Conservation (phyloP, 1,284 basidiomycete species). For the Porogramme epimiltina region DNA sequence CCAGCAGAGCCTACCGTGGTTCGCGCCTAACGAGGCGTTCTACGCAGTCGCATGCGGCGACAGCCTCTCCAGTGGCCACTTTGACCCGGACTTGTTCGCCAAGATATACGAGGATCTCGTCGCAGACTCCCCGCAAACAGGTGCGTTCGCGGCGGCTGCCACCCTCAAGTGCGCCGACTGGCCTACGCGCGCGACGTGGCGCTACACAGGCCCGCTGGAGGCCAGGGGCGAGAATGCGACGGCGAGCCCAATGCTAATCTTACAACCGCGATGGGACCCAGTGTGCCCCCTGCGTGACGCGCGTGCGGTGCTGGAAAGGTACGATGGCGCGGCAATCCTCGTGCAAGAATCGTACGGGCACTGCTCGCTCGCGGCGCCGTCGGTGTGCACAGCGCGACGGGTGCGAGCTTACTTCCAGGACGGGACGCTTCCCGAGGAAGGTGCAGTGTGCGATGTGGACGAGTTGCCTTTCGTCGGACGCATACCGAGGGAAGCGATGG, state of each 20-base stretch:
- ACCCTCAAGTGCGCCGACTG: slow-evolving; percentile 19
- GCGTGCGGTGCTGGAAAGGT: slow-evolving; percentile 16
- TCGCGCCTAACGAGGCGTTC: slow-evolving; percentile 30
- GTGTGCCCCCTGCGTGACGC: slow-evolving; percentile 22
- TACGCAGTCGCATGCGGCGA: slow-evolving; percentile 42
- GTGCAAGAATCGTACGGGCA: slow-evolving; percentile 36
- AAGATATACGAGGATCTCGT: slow-evolving; percentile 30
- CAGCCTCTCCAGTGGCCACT: slow-evolving; percentile 28
- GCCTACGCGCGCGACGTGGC: slow-evolving; percentile 15
- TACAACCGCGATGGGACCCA: slow-evolving; percentile 23
- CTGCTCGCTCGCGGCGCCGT: slow-evolving; percentile 42
- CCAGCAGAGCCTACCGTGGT: slow-evolving; percentile 22
- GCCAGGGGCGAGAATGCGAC: slow-evolving; percentile 17
- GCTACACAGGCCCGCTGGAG: slow-evolving; percentile 21
- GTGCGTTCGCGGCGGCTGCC: slow-evolving; percentile 14
- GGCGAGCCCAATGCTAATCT: slow-evolving; percentile 31
- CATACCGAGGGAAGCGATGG: slow-evolving; percentile 1
- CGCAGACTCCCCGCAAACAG: slow-evolving; percentile 37
- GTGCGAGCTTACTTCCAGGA: slow-evolving; percentile 43
- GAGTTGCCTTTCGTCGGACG: slow-evolving; percentile 20
- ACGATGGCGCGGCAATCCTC: slow-evolving; percentile 20
- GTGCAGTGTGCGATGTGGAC: slow-evolving; percentile 38
- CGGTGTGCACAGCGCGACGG: slow-evolving; percentile 43
- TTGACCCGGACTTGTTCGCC: slow-evolving; percentile 2
- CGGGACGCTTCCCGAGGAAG: slow-evolving; percentile 42